phyloP scores from a whole-genome alignment of 495 filamentous ascomycete species.

The Penicillium pancosmium region DNA sequence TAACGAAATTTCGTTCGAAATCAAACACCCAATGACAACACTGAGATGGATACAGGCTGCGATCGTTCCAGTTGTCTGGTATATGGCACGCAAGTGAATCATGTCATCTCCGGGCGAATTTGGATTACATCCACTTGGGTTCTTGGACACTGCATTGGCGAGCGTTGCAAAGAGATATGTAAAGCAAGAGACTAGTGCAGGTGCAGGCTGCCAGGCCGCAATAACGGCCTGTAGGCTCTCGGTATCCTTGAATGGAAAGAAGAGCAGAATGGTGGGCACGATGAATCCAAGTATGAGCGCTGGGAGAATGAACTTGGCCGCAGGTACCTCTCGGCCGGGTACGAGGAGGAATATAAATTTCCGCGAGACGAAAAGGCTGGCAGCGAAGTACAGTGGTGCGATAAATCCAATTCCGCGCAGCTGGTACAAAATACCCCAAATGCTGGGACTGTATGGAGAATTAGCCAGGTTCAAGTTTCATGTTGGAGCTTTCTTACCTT shows the following conservation, averaged over 20 bases:
- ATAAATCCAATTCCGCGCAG: slow-evolving; percentile 24
- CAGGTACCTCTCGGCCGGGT: slow-evolving; percentile 3
- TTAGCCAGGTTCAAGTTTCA: not conserved
- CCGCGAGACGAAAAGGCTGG: slow-evolving; percentile 10
- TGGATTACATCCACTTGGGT: not conserved
- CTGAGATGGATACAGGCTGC: slow-evolving; percentile 18
- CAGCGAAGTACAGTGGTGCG: slow-evolving; percentile 20
- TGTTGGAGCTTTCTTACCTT: not conserved
- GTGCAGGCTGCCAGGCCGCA: slow-evolving; percentile 20
- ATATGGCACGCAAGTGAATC: slow-evolving; percentile 8
- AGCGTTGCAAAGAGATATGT: slow-evolving; percentile 11
- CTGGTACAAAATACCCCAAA: slow-evolving; percentile 23
- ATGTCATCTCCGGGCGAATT: not conserved
- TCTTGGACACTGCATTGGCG: not conserved
- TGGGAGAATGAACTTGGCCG: slow-evolving; percentile 15
- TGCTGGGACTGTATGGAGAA: not conserved
- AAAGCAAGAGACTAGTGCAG: slow-evolving; percentile 13
- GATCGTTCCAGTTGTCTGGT: slow-evolving; percentile 14
- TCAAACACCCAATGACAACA: slow-evolving; percentile 10
- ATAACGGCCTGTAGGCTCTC: slow-evolving; percentile 12
- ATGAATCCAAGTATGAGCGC: slow-evolving; percentile 20
- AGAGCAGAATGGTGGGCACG: slow-evolving; percentile 14
- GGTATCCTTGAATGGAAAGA: slow-evolving; percentile 14
- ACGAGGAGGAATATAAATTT: slow-evolving; percentile 5
- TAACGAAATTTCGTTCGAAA: slow-evolving; percentile 3